Evolutionary conservation across 192 early-diverging fungal genomes (phyloP).

Genomic region (Backusella tarrabulga): DNA sequence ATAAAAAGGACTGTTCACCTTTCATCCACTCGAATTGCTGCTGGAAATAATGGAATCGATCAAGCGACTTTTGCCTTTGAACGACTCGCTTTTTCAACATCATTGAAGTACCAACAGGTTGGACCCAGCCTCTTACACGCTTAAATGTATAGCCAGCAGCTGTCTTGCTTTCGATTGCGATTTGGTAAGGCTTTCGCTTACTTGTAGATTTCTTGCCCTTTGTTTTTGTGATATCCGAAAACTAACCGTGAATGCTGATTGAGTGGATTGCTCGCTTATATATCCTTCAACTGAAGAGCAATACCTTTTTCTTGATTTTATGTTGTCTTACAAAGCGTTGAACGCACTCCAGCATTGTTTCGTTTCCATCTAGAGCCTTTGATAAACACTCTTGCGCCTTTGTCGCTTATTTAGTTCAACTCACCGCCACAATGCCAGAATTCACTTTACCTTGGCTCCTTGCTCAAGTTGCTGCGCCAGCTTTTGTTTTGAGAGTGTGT

Average conservation of each 20-base stretch:
- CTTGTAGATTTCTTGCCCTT: neutral
- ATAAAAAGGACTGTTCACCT: conserved; percentile 34
- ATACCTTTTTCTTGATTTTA: neutral
- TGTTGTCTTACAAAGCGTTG: neutral
- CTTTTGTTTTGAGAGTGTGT: neutral
- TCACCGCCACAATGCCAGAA: neutral
- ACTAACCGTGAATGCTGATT: neutral
- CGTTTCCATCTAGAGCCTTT: neutral
- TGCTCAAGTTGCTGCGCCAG: neutral
- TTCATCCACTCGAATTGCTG: conserved; percentile 34
- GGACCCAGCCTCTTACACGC: conserved; percentile 20
- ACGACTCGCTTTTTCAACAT: conserved; percentile 45
- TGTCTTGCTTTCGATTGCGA: neutral
- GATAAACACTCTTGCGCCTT: neutral
- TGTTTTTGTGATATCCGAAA: neutral
- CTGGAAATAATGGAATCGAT: conserved; percentile 34
- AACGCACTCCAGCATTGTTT: neutral
- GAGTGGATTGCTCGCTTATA: neutral
- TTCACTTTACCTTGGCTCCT: neutral
- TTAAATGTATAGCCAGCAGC: conserved; percentile 1
- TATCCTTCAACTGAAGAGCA: neutral
- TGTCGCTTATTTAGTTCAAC: neutral
- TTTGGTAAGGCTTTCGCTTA: conserved; percentile 9
- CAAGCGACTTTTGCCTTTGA: conserved; percentile 31
- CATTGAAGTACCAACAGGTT: conserved; percentile 47